Evolutionary conservation across 495 filamentous ascomycete species (phyloP), one percentile per base, ranked within the genome.

Genomic region (Talaromyces stipitatus): DNA sequence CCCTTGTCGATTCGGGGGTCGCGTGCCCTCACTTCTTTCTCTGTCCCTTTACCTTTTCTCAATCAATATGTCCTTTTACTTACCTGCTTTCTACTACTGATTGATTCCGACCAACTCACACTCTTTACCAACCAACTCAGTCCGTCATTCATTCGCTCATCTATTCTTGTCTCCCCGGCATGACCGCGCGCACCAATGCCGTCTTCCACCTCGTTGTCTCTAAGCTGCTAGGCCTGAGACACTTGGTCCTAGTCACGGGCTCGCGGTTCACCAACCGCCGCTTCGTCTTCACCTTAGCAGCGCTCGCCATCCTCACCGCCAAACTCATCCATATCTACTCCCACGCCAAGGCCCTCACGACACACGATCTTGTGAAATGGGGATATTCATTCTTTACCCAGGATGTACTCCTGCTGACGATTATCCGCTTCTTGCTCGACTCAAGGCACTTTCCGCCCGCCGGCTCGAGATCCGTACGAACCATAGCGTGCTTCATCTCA

Each of bases 351-450:
- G 72, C 72, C 1, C 58, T 74, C 8, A 69, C 72, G 2, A 28
- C 58, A 1, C 18, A 43, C 10, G 64, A 69, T 47, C 63, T 74
- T 36, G 28, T 68, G 23, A 43, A 66, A 5, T 74, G 72, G 70
- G 69, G 69, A 1, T 43, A 68, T n/a, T 72, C 72, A 2, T 74
- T 74, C 55, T 72, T 71, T 55, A 66, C 66, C 22, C 70, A 74
- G 58, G 72, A 74, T 72, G 67, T 72, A 18, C 55, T 63, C 1
- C 52, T 70, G n/a, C 57, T 71, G 4, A 54, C 72, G n/a, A 10
- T 50, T 72, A 4, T 54, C n/a, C n/a, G n/a, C n/a, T n/a, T 64
- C 27, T 50, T 67, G 24, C 47, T 50, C 9, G 47, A 50, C 22
- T 27, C 23, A 50, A 50, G 47, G 27, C 47, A 27, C 47, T 50